phyloP scores from a whole-genome alignment of 495 filamentous ascomycete species.

The Amphirosellinia nigrospora region DNA sequence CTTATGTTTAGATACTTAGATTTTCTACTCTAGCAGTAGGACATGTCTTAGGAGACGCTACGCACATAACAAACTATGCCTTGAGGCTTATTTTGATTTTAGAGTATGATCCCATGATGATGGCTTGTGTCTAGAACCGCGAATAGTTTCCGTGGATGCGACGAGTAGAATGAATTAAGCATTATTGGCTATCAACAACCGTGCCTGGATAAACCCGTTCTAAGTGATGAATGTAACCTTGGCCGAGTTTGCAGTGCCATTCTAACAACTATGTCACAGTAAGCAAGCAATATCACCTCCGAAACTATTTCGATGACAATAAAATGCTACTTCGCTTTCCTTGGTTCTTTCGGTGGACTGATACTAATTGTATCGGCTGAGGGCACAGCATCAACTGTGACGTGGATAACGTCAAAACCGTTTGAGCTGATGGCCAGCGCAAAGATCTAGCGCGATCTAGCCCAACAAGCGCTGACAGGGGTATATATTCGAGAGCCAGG shows the following conservation, averaged over 20 bases:
- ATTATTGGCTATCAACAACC: background rate
- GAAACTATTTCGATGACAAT: background rate
- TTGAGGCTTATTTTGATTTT: background rate
- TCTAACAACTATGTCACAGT: slow-evolving; percentile 5
- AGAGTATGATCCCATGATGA: background rate
- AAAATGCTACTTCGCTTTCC: background rate
- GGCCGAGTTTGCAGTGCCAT: background rate
- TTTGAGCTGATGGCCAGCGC: background rate
- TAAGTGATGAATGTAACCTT: background rate
- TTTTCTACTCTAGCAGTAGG: background rate
- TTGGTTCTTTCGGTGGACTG: background rate
- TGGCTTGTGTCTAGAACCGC: background rate
- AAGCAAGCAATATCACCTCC: background rate
- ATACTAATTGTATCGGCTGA: background rate
- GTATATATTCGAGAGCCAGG: background rate
- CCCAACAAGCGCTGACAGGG: background rate
- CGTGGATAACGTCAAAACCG: background rate
- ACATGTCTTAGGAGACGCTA: background rate
- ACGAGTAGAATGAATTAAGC: too few species aligned
- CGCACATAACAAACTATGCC: background rate
- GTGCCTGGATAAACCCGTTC: background rate
- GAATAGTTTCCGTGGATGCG: background rate
- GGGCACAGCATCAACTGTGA: background rate
- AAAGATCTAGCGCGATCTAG: slow-evolving; percentile 7
- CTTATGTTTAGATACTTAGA: background rate